Percentiles rank a stretch among this genome's conserved stretches.
Evolutionary conservation across 176 grass and related monocot genomes (phyloP).

Genomic region (Raddia guianensis): DNA sequence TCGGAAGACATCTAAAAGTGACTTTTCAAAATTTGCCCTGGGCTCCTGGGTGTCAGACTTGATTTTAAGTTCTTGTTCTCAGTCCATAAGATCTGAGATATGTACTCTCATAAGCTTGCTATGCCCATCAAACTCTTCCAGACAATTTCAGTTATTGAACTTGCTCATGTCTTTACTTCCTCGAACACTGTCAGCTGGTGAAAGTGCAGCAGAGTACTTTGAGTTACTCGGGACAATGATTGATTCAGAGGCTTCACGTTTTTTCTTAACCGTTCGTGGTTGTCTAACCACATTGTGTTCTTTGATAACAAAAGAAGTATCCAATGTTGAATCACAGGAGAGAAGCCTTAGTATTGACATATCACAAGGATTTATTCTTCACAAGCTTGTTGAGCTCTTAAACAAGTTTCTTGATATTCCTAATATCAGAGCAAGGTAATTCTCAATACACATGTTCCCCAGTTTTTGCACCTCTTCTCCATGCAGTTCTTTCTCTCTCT

Average conservation of each 20-base stretch:
- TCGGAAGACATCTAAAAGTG: conserved; percentile 70
- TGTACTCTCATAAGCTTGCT: conserved; percentile 86
- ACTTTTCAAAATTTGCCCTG: conserved; percentile 90
- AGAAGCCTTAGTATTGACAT: conserved; percentile 92
- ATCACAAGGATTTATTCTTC: conserved; percentile 96
- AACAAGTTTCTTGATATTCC: conserved; percentile 97
- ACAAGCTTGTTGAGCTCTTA: conserved; percentile 91
- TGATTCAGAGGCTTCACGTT: conserved; percentile 72
- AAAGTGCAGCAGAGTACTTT: conserved; percentile 94
- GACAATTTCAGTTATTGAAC: conserved; percentile 90
- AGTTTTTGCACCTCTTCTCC: conserved; percentile 4
- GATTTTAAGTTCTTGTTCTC: conserved; percentile 98
- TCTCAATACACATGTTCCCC: not conserved
- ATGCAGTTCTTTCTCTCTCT: conserved; percentile 14
- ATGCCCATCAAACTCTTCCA: conserved; percentile 78
- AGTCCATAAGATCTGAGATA: conserved; percentile 96
- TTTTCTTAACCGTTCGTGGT: conserved; percentile 88
- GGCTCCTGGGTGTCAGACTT: conserved; percentile 94
- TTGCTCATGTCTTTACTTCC: conserved; percentile 87
- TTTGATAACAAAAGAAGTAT: conserved; percentile 87
- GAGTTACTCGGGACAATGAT: conserved; percentile 90
- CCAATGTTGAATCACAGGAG: conserved; percentile 92
- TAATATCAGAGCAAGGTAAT: conserved; percentile 90
- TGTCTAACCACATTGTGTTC: conserved; percentile 75
- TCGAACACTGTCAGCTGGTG: conserved; percentile 74